Conservation (phyloP, 495 filamentous ascomycete genomes). For the Aspergillus heteromorphus region DNA sequence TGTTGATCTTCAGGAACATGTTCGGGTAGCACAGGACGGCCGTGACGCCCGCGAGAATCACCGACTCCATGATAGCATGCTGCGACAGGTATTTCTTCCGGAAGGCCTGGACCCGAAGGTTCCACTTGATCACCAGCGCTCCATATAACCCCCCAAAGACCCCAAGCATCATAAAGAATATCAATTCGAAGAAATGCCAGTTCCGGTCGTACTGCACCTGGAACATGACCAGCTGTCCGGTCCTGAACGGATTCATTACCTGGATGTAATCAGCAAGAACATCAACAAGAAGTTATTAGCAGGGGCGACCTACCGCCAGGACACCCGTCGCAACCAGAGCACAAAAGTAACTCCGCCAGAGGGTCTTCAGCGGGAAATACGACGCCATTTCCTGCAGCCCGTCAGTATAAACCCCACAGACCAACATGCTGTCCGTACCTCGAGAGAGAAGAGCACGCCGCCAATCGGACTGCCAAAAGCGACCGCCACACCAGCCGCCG, state of each 20-base stretch:
- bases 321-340: slow-evolving; percentile 93
- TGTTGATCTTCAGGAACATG: slow-evolving; percentile 92
- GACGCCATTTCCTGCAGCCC: slow-evolving; percentile 79
- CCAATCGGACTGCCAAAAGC: slow-evolving; percentile 97
- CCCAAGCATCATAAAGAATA: slow-evolving; percentile 89
- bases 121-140: slow-evolving; percentile 98
- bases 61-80: slow-evolving; percentile 84
- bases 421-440: slow-evolving; percentile 41
- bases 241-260: slow-evolving; percentile 96
- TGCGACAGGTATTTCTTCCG: slow-evolving; percentile 87
- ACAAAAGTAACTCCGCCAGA: slow-evolving; percentile 98
- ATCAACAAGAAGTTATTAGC: too few species aligned
- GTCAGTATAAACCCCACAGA: slow-evolving; percentile 12
- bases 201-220: slow-evolving; percentile 92
- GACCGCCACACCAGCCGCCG: slow-evolving; percentile 91
- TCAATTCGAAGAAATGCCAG: slow-evolving; percentile 95
- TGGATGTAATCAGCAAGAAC: slow-evolving; percentile 17
- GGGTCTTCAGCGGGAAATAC: slow-evolving; percentile 93
- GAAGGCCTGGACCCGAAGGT: slow-evolving; percentile 83
- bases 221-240: slow-evolving; percentile 99
- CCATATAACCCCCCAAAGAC: slow-evolving; percentile 94
- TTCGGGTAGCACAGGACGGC: slow-evolving; percentile 94
- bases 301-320: slow-evolving; percentile 55
- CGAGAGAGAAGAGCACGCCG: slow-evolving; percentile 91
- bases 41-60: slow-evolving; percentile 73